These are phyloP conservation scores for Tubosaeta brunneosetosa DNA, from an alignment of 768 basidiomycete genomes.

Conservation along the genomic window DNA sequence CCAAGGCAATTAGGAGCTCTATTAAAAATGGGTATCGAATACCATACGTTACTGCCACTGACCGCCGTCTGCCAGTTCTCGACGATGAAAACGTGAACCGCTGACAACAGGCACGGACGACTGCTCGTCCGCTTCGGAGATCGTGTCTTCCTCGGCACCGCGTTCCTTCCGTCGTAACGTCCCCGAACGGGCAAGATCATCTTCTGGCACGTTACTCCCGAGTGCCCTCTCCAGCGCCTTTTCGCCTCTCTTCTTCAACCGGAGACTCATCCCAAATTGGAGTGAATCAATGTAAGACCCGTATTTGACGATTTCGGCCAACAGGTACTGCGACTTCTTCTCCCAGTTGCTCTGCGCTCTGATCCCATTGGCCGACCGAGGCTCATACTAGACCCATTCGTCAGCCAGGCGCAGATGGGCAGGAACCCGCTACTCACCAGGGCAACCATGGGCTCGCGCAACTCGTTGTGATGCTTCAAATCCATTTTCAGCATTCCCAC, in stretches of 20 bases:
- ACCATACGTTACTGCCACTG: constrained; percentile 18
- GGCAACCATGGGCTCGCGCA: constrained; percentile 75
- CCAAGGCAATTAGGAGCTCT: constrained; percentile 2
- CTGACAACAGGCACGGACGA: constrained; percentile 22
- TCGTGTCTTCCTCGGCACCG: constrained; percentile 42
- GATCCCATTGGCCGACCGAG: constrained; percentile 63
- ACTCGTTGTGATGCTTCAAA: constrained; percentile 74
- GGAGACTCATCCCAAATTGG: constrained; percentile 73
- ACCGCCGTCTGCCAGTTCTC: constrained; percentile 40
- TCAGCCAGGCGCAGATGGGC: constrained; percentile 1
- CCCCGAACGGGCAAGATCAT: constrained; percentile 24
- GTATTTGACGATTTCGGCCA: constrained; percentile 94
- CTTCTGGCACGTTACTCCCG: constrained; percentile 30
- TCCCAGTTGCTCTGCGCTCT: constrained; percentile 92
- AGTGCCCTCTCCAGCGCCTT: constrained; percentile 67
- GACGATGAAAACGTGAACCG: constrained; percentile 34
- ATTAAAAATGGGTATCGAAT: constrained; percentile 16
- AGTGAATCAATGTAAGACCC: constrained; percentile 92
- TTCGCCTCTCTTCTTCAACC: constrained; percentile 87
- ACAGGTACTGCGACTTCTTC: constrained; percentile 81
- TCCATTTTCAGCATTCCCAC: constrained; percentile 72
- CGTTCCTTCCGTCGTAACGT: constrained; percentile 39
- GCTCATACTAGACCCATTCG: constrained; percentile 58
- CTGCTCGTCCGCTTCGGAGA: constrained; percentile 44
- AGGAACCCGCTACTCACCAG: constrained; percentile 44